Conservation (phyloP, 805 yeast genomes). For the Starmerella vaccinii region DNA sequence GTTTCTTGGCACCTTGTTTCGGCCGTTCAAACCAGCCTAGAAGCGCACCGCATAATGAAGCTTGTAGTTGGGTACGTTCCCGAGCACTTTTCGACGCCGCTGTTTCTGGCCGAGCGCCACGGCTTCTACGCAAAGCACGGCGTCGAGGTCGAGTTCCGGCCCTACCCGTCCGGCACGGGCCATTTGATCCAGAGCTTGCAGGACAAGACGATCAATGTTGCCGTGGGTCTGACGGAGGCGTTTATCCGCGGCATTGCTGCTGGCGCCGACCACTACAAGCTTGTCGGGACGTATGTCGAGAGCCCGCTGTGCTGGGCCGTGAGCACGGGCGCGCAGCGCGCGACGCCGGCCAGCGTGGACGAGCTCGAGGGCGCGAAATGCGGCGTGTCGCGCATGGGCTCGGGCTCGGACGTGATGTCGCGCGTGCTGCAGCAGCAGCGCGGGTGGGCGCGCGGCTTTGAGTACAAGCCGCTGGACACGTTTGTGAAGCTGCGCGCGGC, state of each 20-base stretch:
- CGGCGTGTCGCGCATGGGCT: slow-evolving; percentile 79
- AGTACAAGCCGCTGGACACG: slow-evolving; percentile 50
- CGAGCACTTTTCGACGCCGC: slow-evolving; percentile 84
- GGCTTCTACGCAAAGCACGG: slow-evolving; percentile 44
- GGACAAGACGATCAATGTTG: slow-evolving; percentile 52
- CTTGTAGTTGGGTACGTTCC: slow-evolving; percentile 67
- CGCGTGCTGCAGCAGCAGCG: slow-evolving; percentile 63
- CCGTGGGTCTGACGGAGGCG: slow-evolving; percentile 85
- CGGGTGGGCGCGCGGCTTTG: slow-evolving; percentile 37
- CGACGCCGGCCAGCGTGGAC: slow-evolving; percentile 40
- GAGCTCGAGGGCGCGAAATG: slow-evolving; percentile 54
- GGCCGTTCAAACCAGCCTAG: no score
- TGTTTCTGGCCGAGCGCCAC: slow-evolving; percentile 56
- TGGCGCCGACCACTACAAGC: slow-evolving; percentile 52
- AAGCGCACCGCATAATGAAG: slow-evolving; percentile 20
- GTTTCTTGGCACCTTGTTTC: no score
- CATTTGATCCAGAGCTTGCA: slow-evolving; percentile 67
- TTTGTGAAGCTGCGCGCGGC: slow-evolving; percentile 70
- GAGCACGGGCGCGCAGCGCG: slow-evolving; percentile 58
- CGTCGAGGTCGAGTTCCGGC: slow-evolving; percentile 48
- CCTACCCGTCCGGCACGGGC: slow-evolving; percentile 82
- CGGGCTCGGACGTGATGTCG: slow-evolving; percentile 87
- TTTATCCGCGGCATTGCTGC: slow-evolving; percentile 74
- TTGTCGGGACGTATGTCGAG: slow-evolving; percentile 73
- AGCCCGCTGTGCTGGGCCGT: slow-evolving; percentile 88